Conservation (phyloP, 345 rosid genomes). For the Lenwebbia sp. region DNA sequence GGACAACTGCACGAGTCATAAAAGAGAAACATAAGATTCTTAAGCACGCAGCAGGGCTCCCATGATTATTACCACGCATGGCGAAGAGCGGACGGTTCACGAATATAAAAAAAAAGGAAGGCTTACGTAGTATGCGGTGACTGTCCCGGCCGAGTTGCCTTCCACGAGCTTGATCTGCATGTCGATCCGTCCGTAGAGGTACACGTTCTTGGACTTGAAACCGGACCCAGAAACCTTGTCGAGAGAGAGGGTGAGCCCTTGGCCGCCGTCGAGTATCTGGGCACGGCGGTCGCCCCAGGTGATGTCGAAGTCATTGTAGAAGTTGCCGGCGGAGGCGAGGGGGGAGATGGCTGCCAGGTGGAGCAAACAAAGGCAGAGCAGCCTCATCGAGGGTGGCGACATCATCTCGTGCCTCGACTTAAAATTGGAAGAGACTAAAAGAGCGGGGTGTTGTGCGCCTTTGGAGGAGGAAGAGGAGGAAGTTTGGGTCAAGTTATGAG, state of each 20-base stretch:
- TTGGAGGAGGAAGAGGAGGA: neutral
- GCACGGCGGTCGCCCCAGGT: conserved; percentile 28
- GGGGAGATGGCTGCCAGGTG: neutral
- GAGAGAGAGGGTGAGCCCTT: conserved; percentile 16
- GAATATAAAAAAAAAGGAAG: neutral
- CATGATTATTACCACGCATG: neutral
- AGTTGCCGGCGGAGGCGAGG: neutral
- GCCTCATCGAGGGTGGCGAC: neutral
- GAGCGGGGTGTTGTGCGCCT: neutral
- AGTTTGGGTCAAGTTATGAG: neutral
- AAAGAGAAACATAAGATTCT: neutral
- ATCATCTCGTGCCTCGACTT: neutral
- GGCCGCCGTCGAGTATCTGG: conserved; percentile 29
- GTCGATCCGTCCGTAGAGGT: conserved; percentile 35
- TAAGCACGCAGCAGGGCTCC: neutral
- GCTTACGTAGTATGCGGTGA: conserved; percentile 45
- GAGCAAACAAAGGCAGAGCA: neutral
- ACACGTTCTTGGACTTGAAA: conserved; percentile 45
- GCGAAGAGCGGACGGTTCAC: neutral
- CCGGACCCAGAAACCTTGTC: conserved; percentile 49
- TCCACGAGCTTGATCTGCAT: conserved; percentile 50
- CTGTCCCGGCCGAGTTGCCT: conserved; percentile 54
- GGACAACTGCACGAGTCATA: neutral
- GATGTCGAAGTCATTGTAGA: conserved; percentile 1
- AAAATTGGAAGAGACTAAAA: neutral